Conservation (phyloP, 1,284 basidiomycete genomes). For the Sporisorium iseilematis-ciliati region DNA sequence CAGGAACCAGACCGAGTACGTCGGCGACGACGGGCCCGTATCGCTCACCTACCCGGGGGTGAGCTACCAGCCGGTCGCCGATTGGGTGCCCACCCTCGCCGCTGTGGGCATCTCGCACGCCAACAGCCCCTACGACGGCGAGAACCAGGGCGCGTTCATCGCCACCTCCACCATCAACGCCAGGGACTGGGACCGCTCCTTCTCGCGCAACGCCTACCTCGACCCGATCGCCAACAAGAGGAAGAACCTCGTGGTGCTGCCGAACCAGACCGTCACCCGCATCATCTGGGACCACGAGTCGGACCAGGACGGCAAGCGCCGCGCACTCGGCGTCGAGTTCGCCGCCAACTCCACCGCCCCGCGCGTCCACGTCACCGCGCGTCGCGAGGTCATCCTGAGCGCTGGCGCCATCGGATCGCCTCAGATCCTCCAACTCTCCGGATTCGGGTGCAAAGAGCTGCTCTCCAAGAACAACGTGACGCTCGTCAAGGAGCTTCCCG, state of each 20-base stretch:
- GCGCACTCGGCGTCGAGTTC: conserved; percentile 57
- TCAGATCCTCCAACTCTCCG: conserved; percentile 73
- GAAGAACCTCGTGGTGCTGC: conserved; percentile 61
- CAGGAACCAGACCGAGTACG: conserved; percentile 32
- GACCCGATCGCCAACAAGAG: conserved; percentile 51
- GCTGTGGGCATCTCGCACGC: conserved; percentile 27
- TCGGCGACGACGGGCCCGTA: conserved; percentile 55
- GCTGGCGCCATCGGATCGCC: conserved; percentile 71
- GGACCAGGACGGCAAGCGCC: conserved; percentile 32
- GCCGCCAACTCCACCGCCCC: conserved; percentile 36
- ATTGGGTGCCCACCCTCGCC: conserved; percentile 50
- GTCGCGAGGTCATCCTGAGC: conserved; percentile 62
- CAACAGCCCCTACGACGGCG: conserved; percentile 52
- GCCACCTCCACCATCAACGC: conserved; percentile 56
- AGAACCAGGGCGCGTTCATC: conserved; percentile 58
- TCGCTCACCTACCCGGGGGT: conserved; percentile 53
- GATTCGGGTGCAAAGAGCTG: conserved; percentile 72
- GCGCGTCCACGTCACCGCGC: conserved; percentile 53
- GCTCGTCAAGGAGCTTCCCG: conserved; percentile 72
- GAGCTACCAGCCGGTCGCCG: conserved; percentile 51
- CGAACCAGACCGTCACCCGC: conserved; percentile 56
- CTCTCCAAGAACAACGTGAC: conserved; percentile 71
- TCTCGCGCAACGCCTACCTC: conserved; percentile 60
- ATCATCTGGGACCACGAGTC: conserved; percentile 45
- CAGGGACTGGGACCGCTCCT: conserved; percentile 53